Conservation (phyloP, 2,329 filamentous ascomycete genomes). For the Arthroderma sp. region DNA sequence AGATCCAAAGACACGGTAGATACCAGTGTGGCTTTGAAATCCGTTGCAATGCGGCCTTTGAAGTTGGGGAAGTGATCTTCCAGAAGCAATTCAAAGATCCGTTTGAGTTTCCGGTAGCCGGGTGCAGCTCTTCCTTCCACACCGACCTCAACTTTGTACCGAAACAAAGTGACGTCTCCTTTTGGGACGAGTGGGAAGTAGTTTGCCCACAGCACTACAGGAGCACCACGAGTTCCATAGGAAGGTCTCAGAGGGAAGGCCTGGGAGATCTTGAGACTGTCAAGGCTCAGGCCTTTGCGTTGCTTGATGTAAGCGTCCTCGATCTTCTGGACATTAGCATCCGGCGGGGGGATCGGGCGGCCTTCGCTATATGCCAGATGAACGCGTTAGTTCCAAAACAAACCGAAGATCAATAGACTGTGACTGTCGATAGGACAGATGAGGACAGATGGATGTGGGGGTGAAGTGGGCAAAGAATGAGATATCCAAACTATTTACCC, state of each 20-base stretch:
- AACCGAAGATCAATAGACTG: not conserved
- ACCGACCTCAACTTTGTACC: conserved; percentile 31
- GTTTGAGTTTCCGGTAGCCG: conserved; percentile 31
- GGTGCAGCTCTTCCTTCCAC: conserved; percentile 18
- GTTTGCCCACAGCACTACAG: conserved; percentile 29
- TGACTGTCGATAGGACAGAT: not conserved
- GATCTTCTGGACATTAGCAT: conserved; percentile 18
- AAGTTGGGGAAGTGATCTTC: conserved; percentile 26
- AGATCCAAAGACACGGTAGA: conserved; percentile 21
- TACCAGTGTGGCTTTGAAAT: conserved; percentile 31
- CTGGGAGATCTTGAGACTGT: conserved; percentile 10
- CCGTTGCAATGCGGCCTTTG: conserved; percentile 26
- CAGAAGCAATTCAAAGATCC: conserved; percentile 38
- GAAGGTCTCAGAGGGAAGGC: conserved; percentile 28
- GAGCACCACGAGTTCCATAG: conserved; percentile 26
- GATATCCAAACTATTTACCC: not conserved
- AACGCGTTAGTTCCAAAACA: not conserved
- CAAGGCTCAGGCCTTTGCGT: conserved; percentile 10
- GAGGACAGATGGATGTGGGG: not conserved
- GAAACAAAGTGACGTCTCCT: conserved; percentile 26
- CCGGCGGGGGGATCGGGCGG: conserved; percentile 15
- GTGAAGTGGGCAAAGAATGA: conserved; percentile 22
- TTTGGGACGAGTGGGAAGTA: conserved; percentile 29
- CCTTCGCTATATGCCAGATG: not conserved
- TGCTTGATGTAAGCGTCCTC: conserved; percentile 21